These are phyloP conservation scores for Quercus variabilis DNA, from an alignment of 306 rosid species.

Conservation along the genomic window DNA sequence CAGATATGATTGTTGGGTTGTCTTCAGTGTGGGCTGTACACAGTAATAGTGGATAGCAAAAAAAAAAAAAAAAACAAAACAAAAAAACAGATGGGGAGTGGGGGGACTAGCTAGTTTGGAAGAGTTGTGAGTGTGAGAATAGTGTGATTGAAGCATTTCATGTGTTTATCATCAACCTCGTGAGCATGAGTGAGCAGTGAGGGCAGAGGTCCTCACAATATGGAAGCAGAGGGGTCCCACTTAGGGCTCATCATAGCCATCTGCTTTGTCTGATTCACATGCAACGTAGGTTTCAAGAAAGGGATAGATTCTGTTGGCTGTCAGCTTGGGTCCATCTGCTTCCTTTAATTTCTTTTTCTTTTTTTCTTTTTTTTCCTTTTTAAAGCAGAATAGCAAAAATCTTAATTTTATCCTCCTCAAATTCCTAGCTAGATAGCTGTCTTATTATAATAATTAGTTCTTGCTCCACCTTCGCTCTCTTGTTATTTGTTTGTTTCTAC, in stretches of 20 bases:
- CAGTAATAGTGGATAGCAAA: conserved; percentile 26
- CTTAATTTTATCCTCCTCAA: too few species aligned
- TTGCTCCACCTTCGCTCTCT: too few species aligned
- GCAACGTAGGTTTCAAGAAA: conserved; percentile 49
- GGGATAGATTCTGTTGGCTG: conserved; percentile 22
- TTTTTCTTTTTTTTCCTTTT: background rate
- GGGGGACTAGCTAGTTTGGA: background rate
- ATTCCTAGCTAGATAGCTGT: too few species aligned
- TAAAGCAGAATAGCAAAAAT: too few species aligned
- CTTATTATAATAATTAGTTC: too few species aligned
- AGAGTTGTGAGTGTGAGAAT: background rate
- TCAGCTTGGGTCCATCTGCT: conserved; percentile 34
- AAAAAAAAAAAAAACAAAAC: conserved; percentile 21
- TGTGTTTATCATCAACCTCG: conserved; percentile 25
- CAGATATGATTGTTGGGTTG: conserved; percentile 31
- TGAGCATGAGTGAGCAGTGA: background rate
- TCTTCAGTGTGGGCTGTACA: conserved; percentile 49
- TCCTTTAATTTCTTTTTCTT: conserved; percentile 12
- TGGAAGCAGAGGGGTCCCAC: conserved; percentile 34
- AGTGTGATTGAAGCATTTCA: conserved; percentile 33
- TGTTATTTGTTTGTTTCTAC: too few species aligned
- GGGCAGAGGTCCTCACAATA: conserved; percentile 24
- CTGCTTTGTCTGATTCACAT: conserved; percentile 45
- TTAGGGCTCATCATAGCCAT: conserved; percentile 32
- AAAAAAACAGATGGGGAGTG: background rate